phyloP scores from a whole-genome alignment of 1,284 basidiomycete species.

The Malassezia arunalokei region DNA sequence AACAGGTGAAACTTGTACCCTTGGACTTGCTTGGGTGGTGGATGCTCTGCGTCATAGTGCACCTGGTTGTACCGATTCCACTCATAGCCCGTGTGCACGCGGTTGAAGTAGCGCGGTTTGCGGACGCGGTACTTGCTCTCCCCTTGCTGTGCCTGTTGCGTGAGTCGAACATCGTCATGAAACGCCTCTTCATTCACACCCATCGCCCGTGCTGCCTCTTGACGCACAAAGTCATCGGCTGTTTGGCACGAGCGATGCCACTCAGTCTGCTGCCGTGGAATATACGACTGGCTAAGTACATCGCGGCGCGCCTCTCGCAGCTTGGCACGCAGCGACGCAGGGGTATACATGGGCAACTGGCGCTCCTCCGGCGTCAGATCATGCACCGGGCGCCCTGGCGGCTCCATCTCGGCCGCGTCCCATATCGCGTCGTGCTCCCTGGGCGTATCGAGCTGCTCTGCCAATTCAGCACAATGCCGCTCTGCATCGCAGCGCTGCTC shows the following conservation, averaged over 20 bases:
- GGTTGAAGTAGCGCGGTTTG: slow-evolving; percentile 96
- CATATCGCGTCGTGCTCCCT: slow-evolving; percentile 7
- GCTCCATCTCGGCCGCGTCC: slow-evolving; percentile 31
- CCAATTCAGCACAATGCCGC: slow-evolving; percentile 75
- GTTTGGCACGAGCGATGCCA: background rate
- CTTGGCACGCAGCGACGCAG: slow-evolving; percentile 19
- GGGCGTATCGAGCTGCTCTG: slow-evolving; percentile 60
- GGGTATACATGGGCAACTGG: slow-evolving; percentile 17
- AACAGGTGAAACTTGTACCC: slow-evolving; percentile 91
- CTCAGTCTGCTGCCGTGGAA: slow-evolving; percentile 11
- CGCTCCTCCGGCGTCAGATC: slow-evolving; percentile 28
- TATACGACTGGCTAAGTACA: slow-evolving; percentile 23
- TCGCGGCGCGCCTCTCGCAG: slow-evolving; percentile 23
- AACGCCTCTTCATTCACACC: slow-evolving; percentile 91
- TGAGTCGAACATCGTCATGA: slow-evolving; percentile 72
- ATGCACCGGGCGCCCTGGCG: slow-evolving; percentile 16
- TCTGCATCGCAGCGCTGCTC: slow-evolving; percentile 86
- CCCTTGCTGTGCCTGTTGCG: slow-evolving; percentile 69
- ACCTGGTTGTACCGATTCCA: slow-evolving; percentile 70
- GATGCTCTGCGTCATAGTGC: slow-evolving; percentile 44
- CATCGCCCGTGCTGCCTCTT: slow-evolving; percentile 60
- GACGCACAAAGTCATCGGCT: slow-evolving; percentile 27
- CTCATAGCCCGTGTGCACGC: slow-evolving; percentile 99
- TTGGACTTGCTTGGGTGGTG: slow-evolving; percentile 52
- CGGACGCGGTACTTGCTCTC: slow-evolving; percentile 97